Evolutionary conservation across 148 eudicot species (phyloP).

Genomic region (Selenicereus undatus): DNA sequence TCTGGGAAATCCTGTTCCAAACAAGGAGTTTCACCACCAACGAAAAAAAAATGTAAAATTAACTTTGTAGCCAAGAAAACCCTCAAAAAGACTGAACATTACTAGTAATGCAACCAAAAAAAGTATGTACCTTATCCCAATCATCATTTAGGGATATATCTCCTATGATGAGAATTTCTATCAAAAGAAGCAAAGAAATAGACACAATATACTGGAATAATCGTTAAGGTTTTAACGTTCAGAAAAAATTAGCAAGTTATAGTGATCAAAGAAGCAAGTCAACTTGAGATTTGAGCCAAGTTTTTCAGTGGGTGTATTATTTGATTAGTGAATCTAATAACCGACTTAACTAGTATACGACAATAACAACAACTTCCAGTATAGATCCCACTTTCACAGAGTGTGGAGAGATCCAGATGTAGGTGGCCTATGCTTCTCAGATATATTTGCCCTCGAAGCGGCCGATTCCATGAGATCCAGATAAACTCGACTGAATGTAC

Average conservation of each 20-base stretch:
- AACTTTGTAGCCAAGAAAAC: too few species aligned
- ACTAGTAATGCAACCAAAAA: not conserved
- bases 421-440: too few species aligned
- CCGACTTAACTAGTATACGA: too few species aligned
- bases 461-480: too few species aligned
- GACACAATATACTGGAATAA: conserved; percentile 35
- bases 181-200: conserved; percentile 37
- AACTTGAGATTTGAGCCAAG: not conserved
- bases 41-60: not conserved
- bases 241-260: not conserved
- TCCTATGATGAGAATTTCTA: conserved; percentile 37
- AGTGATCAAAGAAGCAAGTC: not conserved
- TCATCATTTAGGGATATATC: conserved; percentile 37
- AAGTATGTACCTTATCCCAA: conserved; percentile 48
- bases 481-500: not conserved
- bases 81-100: not conserved
- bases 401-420: too few species aligned
- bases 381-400: too few species aligned
- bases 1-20: conserved; percentile 51
- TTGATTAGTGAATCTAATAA: too few species aligned
- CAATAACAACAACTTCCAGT: too few species aligned
- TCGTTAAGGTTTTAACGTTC: conserved; percentile 14
- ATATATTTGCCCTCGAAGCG: too few species aligned
- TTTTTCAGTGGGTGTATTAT: too few species aligned
- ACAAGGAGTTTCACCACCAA: not conserved